phyloP scores from a whole-genome alignment of 75 land plant genomes.

The Picea sitchensis region DNA sequence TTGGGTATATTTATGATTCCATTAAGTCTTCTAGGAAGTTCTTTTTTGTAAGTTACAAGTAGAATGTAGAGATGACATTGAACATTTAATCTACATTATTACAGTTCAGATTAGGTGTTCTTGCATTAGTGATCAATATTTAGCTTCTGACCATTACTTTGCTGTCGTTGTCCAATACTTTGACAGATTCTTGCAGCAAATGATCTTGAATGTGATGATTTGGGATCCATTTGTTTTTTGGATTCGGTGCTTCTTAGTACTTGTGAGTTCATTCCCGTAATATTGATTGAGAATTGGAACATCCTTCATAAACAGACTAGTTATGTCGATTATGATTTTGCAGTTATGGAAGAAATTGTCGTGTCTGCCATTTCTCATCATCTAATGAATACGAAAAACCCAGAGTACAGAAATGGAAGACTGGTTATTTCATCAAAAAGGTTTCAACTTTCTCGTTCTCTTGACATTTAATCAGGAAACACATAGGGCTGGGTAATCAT shows the following conservation, averaged over 20 bases:
- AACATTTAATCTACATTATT: too few relatives aligned
- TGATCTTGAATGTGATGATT: conserved; percentile 38
- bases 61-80: too few relatives aligned
- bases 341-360: conserved; percentile 26
- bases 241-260: conserved; percentile 20
- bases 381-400: conserved; percentile 19
- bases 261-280: conserved; percentile 16
- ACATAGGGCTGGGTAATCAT: background rate
- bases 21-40: background rate
- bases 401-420: conserved; percentile 23
- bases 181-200: conserved; percentile 28
- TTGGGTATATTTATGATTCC: background rate
- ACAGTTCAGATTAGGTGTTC: too few relatives aligned
- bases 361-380: conserved; percentile 30
- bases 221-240: conserved; percentile 21
- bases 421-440: conserved; percentile 23
- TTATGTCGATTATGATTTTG: too few relatives aligned
- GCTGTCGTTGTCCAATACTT: background rate
- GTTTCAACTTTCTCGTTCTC: conserved; percentile 2
- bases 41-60: too few relatives aligned
- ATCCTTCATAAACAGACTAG: too few relatives aligned
- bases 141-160: background rate
- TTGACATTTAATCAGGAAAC: background rate
- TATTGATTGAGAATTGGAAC: too few relatives aligned
- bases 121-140: background rate